Percentiles rank a stretch among this genome's conserved stretches.
Conservation (phyloP, 2,329 filamentous ascomycete species). For the Mycosphaerelloides madeirae region DNA sequence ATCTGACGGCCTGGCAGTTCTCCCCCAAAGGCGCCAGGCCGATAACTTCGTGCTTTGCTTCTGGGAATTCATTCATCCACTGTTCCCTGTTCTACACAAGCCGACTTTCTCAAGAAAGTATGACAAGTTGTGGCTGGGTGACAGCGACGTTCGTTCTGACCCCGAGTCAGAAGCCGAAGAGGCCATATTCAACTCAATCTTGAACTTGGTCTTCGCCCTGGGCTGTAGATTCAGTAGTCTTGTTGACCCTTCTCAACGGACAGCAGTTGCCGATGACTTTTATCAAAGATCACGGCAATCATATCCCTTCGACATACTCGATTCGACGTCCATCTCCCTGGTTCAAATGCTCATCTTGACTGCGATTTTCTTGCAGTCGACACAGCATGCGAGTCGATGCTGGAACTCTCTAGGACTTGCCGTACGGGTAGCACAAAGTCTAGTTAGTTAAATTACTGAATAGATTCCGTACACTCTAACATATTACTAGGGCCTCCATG, state of each 20-base stretch:
- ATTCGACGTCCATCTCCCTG: conserved; percentile 21
- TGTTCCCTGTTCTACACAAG: conserved; percentile 26
- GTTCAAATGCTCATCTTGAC: conserved; percentile 25
- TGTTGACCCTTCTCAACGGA: conserved; percentile 20
- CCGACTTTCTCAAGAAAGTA: conserved; percentile 24
- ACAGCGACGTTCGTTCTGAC: conserved; percentile 4
- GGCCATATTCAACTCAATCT: conserved; percentile 21
- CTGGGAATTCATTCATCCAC: conserved; percentile 26
- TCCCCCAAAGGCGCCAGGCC: conserved; percentile 22
- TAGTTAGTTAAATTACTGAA: conserved; percentile 30
- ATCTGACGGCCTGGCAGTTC: conserved; percentile 18
- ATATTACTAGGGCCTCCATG: conserved; percentile 49
- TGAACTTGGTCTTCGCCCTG: conserved; percentile 25
- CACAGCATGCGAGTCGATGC: conserved; percentile 24
- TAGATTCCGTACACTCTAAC: too few relatives aligned
- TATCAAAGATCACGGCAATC: conserved; percentile 24
- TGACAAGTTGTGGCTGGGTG: conserved; percentile 20
- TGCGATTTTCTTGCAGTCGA: conserved; percentile 24
- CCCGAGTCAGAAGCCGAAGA: conserved; percentile 21
- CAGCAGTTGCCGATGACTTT: conserved; percentile 24
- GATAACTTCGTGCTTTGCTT: conserved; percentile 25
- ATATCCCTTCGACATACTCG: conserved; percentile 24
- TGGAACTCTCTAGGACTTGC: conserved; percentile 34
- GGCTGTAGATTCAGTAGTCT: conserved; percentile 24
- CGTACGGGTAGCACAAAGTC: conserved; percentile 61